phyloP scores from a whole-genome alignment of 1,284 basidiomycete species.

The Malassezia pachydermatis region DNA sequence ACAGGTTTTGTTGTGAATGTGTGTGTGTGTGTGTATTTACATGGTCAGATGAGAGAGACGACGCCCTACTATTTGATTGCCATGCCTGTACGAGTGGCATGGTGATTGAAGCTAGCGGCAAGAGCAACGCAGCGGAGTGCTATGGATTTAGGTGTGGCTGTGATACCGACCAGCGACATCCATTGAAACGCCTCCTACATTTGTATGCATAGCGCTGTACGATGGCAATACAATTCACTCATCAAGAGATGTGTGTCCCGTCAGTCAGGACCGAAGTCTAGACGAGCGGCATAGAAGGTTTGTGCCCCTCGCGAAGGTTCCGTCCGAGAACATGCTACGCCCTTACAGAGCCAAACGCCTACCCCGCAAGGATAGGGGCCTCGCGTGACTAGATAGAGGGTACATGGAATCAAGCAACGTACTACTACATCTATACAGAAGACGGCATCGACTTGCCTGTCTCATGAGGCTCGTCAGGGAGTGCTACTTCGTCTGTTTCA shows the following conservation, averaged over 20 bases:
- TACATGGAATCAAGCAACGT: not conserved
- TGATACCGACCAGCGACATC: constrained; percentile 2
- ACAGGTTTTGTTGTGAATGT: not conserved
- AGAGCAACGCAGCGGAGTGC: constrained; percentile 17
- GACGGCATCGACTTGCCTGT: no score
- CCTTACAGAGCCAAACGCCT: constrained; percentile 7
- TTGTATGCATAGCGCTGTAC: no score
- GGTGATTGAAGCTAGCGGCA: constrained; percentile 40
- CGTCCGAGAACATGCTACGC: constrained; percentile 7
- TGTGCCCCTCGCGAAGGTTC: constrained; percentile 13
- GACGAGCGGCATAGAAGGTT: not conserved
- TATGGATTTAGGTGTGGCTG: constrained; percentile 19
- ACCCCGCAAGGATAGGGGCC: not conserved
- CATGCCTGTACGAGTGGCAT: constrained; percentile 28
- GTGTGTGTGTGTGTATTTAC: not conserved
- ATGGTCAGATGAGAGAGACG: no score
- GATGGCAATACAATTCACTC: no score
- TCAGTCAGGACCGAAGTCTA: constrained; percentile 8
- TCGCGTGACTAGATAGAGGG: constrained; percentile 6
- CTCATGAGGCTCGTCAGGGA: not conserved
- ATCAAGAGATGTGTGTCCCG: no score
- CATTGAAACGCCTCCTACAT: constrained; percentile 21
- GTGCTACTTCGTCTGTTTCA: constrained; percentile 11
- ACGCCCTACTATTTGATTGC: constrained; percentile 41
- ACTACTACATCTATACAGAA: not conserved